These are phyloP conservation scores for Combretum micranthum DNA, from an alignment of 345 rosid species.

Conservation along the genomic window DNA sequence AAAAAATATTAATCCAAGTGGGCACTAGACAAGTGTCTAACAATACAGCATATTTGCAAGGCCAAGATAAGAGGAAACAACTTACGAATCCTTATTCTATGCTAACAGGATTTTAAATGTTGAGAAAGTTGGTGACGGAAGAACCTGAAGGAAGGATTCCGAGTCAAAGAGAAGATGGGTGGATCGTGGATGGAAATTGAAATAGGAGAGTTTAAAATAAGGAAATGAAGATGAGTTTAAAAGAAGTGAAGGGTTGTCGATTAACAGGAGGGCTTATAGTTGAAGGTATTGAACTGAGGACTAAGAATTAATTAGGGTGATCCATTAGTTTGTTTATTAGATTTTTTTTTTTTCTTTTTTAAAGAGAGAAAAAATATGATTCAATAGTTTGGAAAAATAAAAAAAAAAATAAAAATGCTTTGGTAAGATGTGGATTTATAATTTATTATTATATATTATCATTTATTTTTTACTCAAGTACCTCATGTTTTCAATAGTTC, in stretches of 20 bases:
- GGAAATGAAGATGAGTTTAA: constrained; percentile 50
- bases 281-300: constrained; percentile 78
- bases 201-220: constrained; percentile 48
- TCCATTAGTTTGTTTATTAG: no score
- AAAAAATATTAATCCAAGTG: constrained; percentile 26
- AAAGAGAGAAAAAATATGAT: no score
- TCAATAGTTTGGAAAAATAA: no score
- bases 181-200: constrained; percentile 85
- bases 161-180: constrained; percentile 36
- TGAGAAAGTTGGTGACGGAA: background rate
- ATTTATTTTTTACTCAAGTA: no score
- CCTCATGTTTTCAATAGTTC: no score
- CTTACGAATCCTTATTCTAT: constrained; percentile 7
- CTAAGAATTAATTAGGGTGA: constrained; percentile 10
- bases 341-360: no score
- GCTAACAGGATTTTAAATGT: background rate
- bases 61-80: background rate
- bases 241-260: constrained; percentile 58
- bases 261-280: constrained; percentile 64
- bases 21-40: background rate
- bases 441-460: no score
- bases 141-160: constrained; percentile 17
- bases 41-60: constrained; percentile 13
- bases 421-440: no score
- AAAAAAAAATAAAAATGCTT: no score